These are phyloP conservation scores for Coemansia sp. DNA, from an alignment of 192 early-diverging fungal species.

Conservation along the genomic window DNA sequence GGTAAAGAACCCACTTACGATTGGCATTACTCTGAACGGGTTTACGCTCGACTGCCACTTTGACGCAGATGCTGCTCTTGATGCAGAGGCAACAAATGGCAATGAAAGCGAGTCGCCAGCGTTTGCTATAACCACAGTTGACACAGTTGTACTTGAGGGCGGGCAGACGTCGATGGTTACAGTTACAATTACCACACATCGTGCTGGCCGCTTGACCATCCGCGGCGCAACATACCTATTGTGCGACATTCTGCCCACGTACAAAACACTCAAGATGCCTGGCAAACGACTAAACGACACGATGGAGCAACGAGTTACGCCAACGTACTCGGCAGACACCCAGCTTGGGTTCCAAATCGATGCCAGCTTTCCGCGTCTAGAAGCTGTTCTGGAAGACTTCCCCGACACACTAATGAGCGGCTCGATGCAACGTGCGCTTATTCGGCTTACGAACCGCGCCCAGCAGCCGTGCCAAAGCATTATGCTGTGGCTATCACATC, in stretches of 20 bases:
- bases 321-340: conserved; percentile 68
- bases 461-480: conserved; percentile 68
- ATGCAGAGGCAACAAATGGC: not conserved
- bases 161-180: conserved; percentile 42
- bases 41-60: conserved; percentile 47
- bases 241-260: conserved; percentile 73
- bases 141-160: conserved; percentile 39
- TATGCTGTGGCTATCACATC: conserved; percentile 79
- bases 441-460: conserved; percentile 86
- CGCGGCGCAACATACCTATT: conserved; percentile 77
- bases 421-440: conserved; percentile 67
- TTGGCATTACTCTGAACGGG: conserved; percentile 44
- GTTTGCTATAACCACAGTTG: conserved; percentile 25
- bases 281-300: conserved; percentile 79
- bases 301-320: conserved; percentile 60
- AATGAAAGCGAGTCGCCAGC: not conserved
- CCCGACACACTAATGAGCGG: conserved; percentile 82
- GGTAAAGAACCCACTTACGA: conserved; percentile 47
- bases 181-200: conserved; percentile 24
- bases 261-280: conserved; percentile 63
- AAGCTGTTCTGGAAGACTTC: conserved; percentile 72
- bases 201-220: conserved; percentile 66
- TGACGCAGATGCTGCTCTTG: conserved; percentile 9
- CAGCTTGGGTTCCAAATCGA: conserved; percentile 74
- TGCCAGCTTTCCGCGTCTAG: conserved; percentile 79